Percentiles rank a stretch among this genome's conserved stretches.
phyloP scores from a whole-genome alignment of 2,329 filamentous ascomycete genomes.

The Tolypocladium ovalisporum region DNA sequence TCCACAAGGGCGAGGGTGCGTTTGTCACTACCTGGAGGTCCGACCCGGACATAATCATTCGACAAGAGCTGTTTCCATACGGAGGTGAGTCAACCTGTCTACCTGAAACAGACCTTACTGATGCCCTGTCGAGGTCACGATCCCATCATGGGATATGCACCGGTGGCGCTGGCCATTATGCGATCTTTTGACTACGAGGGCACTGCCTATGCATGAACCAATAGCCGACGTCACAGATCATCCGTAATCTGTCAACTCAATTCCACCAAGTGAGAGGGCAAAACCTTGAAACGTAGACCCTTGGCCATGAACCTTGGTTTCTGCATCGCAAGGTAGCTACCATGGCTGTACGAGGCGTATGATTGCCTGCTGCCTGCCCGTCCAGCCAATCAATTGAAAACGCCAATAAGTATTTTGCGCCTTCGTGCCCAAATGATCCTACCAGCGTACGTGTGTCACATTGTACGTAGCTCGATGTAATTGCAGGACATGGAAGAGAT shows the following conservation, averaged over 20 bases:
- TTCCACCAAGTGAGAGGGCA: background rate
- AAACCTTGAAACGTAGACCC: background rate
- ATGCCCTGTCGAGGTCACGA: constrained; percentile 48
- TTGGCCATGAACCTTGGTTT: background rate
- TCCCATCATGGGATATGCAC: constrained; percentile 52
- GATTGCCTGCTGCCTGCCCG: background rate
- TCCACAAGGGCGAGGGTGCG: constrained; percentile 30
- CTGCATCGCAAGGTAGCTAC: background rate
- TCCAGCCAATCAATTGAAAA: background rate
- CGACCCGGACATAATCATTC: constrained; percentile 35
- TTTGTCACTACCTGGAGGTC: constrained; percentile 36
- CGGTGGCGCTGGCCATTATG: constrained; percentile 53
- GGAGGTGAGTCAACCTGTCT: constrained; percentile 33
- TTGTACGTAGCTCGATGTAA: background rate
- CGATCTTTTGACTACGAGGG: constrained; percentile 45
- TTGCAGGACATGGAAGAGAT: background rate
- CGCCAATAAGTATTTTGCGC: background rate
- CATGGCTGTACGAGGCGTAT: background rate
- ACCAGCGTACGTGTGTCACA: background rate
- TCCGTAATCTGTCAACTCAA: background rate
- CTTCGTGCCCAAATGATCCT: background rate
- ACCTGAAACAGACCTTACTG: background rate
- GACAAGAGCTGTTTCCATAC: constrained; percentile 42
- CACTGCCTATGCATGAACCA: constrained; percentile 9
- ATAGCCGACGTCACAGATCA: background rate